Base-by-base conservation (phyloP, 805 yeast genomes). In the Metschnikowia cubensis region DNA sequence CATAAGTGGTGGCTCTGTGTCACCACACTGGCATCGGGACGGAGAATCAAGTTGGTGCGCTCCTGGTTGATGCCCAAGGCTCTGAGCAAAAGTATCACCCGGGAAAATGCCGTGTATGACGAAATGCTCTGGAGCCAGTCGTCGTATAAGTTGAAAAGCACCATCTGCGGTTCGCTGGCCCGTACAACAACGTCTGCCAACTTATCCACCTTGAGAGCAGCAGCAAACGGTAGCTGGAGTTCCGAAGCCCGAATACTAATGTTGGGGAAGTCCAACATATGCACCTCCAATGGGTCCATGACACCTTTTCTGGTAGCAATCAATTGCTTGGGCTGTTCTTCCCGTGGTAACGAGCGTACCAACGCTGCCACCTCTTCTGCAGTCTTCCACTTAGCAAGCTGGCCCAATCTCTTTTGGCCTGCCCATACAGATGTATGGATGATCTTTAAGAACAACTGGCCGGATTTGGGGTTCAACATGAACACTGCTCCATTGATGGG, bases 301-400 rank as follows among this genome's bases (percentile, higher is more conserved):
- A 94, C 85, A 13, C 96, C 95, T 60, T 87, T 89, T 59, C 98
- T 75, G 0, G 97, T 87, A 8, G 89, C 91, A 62, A 94, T 87
- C 52, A 94, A 71, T 67, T 91, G 96, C 60, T 87, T 87, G 2
- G 99, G 99, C 61, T 90, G 97, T 67, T 94, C 97, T 60, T 92
- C 97, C 48, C 82, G 77, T 0, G 97, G 97, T 48, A 94, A 70
- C 0, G 97, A 88, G 39, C 97, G 77, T 17, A 94, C 79, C 55
- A 94, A 72, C 0, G 96, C 96, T 14, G 97, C 92, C 20, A 89
- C 96, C 67, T 92, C 98, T 68, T 94, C 99, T 0, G 99, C 98
- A 1, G 98, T 84, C 65, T 92, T 94, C 99, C 99, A 94, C 64
- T 94, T 94, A 1, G 98, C 91, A 56, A 94, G 71, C 63, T 94